A percentile compares a stretch with the other conserved stretches of the same genome.
phyloP scores from a whole-genome alignment of 2,329 filamentous ascomycete species.

The Arthrocladium fulminans region DNA sequence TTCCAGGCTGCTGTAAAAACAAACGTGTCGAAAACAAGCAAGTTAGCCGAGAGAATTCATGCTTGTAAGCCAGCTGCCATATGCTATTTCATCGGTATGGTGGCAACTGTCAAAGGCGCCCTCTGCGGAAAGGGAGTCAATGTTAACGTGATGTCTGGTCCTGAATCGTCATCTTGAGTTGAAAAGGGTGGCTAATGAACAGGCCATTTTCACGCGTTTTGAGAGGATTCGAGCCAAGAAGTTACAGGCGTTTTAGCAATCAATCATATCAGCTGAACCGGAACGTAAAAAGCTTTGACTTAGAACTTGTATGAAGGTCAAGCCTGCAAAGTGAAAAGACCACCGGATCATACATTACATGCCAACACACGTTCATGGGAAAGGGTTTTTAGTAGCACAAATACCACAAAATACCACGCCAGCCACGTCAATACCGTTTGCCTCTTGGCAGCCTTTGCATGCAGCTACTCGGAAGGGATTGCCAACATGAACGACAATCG shows the following conservation, averaged over 20 bases:
- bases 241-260: neutral
- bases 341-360: neutral
- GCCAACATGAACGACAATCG: slow-evolving; percentile 5
- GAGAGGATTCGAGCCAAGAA: neutral
- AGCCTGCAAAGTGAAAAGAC: neutral
- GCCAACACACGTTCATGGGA: neutral
- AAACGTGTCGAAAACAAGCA: no score
- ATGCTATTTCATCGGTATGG: no score
- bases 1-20: no score
- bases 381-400: neutral
- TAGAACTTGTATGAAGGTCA: neutral
- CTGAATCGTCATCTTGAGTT: neutral
- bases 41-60: no score
- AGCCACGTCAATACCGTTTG: slow-evolving; percentile 2
- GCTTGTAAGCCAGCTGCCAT: no score
- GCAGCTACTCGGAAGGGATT: neutral
- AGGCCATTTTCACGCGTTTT: neutral
- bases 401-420: neutral
- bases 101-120: no score
- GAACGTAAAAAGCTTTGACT: neutral
- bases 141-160: neutral
- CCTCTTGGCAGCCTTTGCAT: slow-evolving; percentile 1
- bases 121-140: neutral
- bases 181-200: neutral
- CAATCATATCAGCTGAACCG: neutral